Evolutionary conservation across 169 alveolate genomes (phyloP), one percentile per base, ranked within the genome.

Genomic region (Eimeria acervulina): DNA sequence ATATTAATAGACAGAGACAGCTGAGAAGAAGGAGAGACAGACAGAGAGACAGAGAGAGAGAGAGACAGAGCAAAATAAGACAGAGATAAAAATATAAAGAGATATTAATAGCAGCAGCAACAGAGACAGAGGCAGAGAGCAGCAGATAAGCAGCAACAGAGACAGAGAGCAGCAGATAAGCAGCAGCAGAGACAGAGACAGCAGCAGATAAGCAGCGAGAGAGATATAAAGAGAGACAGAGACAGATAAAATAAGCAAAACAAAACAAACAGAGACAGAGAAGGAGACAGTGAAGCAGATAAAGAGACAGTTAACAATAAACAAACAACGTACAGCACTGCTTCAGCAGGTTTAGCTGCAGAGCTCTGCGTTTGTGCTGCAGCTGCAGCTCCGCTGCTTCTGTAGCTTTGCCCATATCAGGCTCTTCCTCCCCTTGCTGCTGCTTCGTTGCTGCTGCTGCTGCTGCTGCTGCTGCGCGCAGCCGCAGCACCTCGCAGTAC

Each of bases 361-460:
- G 12, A 7, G 61, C 44, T 40, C 55, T 33, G 17, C 55, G 44
- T 15, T 13, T 40, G 51, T 36, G 44, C 52, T 76, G 87, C 87
- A 38, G 87, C 87, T 76, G 87, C 87, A 76, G 87, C 44, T 76
- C 33, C 13, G 87, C 87, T 76, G 87, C 87, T 21, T 33, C 55
- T 2, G 87, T 17, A 6, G 31, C 55, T 21, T 38, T 21, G 59
- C 87, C 44, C 28, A 59, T n/a, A 8, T n/a, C 80, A 28, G 80
- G 17, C 31, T 7, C 31, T 3, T 28, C 44, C 59, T 36, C 44
- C 15, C 10, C 33, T 5, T 26, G 55, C 59, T 76, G 80, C 80
- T 68, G 80, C 42, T 68, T 7, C 78, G 84, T 44, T 38, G 87
- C 87, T 38, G 51, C 84, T 72, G 84, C 84, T 72, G 84, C 84